Conservation (phyloP, 2,329 filamentous ascomycete genomes). For the Pseudogymnoascus pannorum region DNA sequence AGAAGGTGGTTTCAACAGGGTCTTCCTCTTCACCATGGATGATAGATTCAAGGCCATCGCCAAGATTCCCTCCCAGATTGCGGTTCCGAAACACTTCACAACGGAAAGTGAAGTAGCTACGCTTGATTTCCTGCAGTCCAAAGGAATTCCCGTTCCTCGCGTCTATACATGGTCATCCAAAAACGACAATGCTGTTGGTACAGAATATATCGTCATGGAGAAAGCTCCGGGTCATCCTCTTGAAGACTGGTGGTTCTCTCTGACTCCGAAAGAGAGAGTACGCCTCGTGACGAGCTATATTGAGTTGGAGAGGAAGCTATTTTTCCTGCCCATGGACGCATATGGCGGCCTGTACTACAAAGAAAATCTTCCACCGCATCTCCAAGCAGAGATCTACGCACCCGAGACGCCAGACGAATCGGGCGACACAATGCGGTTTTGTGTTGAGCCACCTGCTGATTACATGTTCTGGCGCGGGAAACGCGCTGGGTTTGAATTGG, state of each 20-base stretch:
- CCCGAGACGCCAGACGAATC: neutral
- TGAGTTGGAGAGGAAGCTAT: slow-evolving; percentile 10
- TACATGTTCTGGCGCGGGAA: neutral
- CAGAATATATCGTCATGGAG: slow-evolving; percentile 35
- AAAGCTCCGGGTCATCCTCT: slow-evolving; percentile 28
- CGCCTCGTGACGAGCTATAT: slow-evolving; percentile 9
- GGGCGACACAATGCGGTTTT: neutral
- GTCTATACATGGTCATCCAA: slow-evolving; percentile 36
- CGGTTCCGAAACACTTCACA: slow-evolving; percentile 12
- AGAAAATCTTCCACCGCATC: neutral
- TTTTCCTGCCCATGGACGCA: slow-evolving; percentile 11
- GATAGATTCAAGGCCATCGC: slow-evolving; percentile 11
- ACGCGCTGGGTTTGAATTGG: neutral
- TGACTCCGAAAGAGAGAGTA: slow-evolving; percentile 11
- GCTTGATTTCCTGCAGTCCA: slow-evolving; percentile 17
- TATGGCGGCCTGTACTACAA: slow-evolving; percentile 15
- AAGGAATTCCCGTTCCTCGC: slow-evolving; percentile 36
- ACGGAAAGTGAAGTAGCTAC: slow-evolving; percentile 17
- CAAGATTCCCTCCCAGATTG: slow-evolving; percentile 13
- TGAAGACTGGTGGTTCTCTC: slow-evolving; percentile 19
- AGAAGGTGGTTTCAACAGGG: slow-evolving; percentile 24
- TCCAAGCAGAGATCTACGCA: neutral
- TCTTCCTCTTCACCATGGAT: slow-evolving; percentile 14
- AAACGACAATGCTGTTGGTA: slow-evolving; percentile 26
- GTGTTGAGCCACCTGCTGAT: neutral